Conservation (phyloP, 2,329 filamentous ascomycete species). For the Anisogramma anomala region DNA sequence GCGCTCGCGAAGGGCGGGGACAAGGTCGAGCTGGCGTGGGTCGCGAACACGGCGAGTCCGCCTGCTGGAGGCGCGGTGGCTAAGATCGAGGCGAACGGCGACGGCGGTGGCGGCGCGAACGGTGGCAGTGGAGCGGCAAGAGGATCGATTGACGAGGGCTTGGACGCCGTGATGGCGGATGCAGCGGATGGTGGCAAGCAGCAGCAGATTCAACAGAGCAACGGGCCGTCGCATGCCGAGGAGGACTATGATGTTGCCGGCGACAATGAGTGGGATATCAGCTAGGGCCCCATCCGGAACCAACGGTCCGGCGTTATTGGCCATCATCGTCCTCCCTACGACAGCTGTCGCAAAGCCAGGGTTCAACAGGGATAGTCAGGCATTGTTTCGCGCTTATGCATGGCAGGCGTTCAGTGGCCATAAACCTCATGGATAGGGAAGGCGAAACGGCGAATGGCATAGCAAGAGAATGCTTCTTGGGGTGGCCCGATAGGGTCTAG, state of each 20-base stretch:
- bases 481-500: no score
- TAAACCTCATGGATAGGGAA: no score
- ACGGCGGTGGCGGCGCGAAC: no score
- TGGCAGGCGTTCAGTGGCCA: no score
- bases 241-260: constrained; percentile 45
- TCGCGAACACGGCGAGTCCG: constrained; percentile 21
- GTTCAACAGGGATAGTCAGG: no score
- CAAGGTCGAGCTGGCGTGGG: constrained; percentile 56
- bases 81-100: constrained; percentile 8
- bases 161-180: constrained; percentile 18
- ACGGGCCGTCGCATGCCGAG: constrained; percentile 26
- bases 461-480: no score
- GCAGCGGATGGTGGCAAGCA: constrained; percentile 7
- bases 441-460: no score
- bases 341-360: no score
- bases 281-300: neutral
- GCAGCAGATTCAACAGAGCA: constrained; percentile 17
- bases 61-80: constrained; percentile 17
- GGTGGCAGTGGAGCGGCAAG: neutral
- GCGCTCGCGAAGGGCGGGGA: constrained; percentile 58
- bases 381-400: no score
- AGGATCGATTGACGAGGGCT: constrained; percentile 13
- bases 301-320: no score
- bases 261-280: constrained; percentile 34
- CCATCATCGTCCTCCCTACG: no score